Evolutionary conservation across 148 eudicot species (phyloP).

Genomic region (Beta vulgaris): DNA sequence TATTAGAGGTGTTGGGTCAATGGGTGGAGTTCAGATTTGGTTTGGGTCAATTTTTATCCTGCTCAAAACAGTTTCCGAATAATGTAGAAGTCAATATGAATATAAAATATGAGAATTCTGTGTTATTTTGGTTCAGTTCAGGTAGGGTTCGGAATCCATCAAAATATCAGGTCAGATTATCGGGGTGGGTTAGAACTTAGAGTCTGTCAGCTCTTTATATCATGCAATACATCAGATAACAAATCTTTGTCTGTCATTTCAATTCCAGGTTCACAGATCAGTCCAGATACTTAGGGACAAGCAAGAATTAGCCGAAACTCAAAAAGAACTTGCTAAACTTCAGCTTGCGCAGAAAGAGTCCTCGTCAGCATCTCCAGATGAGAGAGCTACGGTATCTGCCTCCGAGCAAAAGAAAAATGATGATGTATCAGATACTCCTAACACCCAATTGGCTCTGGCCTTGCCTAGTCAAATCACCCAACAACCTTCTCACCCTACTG

Average conservation of each 20-base stretch:
- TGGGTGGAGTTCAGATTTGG: too few relatives aligned
- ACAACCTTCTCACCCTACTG: conserved; percentile 42
- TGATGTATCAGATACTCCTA: conserved; percentile 49
- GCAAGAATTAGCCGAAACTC: conserved; percentile 93
- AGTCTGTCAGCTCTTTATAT: too few relatives aligned
- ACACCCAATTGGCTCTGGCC: conserved; percentile 78
- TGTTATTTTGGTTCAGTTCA: too few relatives aligned
- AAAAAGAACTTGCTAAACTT: conserved; percentile 90
- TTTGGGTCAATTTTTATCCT: too few relatives aligned
- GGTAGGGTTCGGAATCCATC: too few relatives aligned
- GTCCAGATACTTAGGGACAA: conserved; percentile 96
- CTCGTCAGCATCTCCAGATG: conserved; percentile 50
- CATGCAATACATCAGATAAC: too few relatives aligned
- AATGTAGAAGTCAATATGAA: too few relatives aligned
- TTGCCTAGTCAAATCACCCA: conserved; percentile 57
- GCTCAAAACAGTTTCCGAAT: too few relatives aligned
- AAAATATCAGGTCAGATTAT: too few relatives aligned
- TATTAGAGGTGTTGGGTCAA: too few relatives aligned
- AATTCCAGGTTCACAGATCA: conserved; percentile 80
- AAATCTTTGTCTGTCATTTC: not conserved
- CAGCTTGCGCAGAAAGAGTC: conserved; percentile 89
- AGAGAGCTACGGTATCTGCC: conserved; percentile 45
- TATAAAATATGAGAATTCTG: too few relatives aligned
- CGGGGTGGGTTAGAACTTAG: too few relatives aligned
- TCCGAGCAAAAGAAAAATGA: conserved; percentile 55